A percentile compares a stretch with the other conserved stretches of the same genome.
These are phyloP conservation scores for Discostella pseudostelligera DNA, from an alignment of 108 stramenopile species.

Conservation along the genomic window DNA sequence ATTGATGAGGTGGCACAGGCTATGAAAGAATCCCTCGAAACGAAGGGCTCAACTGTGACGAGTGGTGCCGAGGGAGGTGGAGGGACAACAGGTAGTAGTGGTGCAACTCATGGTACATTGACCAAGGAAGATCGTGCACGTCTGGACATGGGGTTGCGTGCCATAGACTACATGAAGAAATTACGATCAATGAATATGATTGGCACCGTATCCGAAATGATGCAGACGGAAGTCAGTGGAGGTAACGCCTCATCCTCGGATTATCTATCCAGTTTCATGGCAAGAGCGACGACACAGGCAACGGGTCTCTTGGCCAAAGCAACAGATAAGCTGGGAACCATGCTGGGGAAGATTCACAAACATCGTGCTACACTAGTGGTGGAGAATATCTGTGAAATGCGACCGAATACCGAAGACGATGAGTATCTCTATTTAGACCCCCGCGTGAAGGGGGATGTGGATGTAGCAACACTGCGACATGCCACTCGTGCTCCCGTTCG, in stretches of 20 bases:
- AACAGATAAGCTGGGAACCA: constrained; percentile 85
- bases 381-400: constrained; percentile 90
- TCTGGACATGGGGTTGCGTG: constrained; percentile 64
- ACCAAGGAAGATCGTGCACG: constrained; percentile 55
- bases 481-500: constrained; percentile 70
- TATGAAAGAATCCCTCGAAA: constrained; percentile 69
- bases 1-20: constrained; percentile 80
- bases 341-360: constrained; percentile 87
- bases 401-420: constrained; percentile 91
- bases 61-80: constrained; percentile 9
- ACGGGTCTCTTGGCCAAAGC: constrained; percentile 93
- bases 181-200: constrained; percentile 88
- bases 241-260: constrained; percentile 44
- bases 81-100: constrained; percentile 20
- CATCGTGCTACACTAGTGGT: constrained; percentile 89
- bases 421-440: constrained; percentile 94
- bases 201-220: constrained; percentile 58
- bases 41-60: constrained; percentile 32
- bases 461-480: constrained; percentile 63
- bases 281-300: constrained; percentile 87
- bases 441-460: constrained; percentile 87
- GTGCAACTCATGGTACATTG: constrained; percentile 49
- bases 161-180: constrained; percentile 79
- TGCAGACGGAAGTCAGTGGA: constrained; percentile 53
- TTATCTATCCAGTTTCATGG: constrained; percentile 82